These are phyloP conservation scores for Favolaschia claudopus DNA, from an alignment of 768 basidiomycete genomes.

Conservation along the genomic window DNA sequence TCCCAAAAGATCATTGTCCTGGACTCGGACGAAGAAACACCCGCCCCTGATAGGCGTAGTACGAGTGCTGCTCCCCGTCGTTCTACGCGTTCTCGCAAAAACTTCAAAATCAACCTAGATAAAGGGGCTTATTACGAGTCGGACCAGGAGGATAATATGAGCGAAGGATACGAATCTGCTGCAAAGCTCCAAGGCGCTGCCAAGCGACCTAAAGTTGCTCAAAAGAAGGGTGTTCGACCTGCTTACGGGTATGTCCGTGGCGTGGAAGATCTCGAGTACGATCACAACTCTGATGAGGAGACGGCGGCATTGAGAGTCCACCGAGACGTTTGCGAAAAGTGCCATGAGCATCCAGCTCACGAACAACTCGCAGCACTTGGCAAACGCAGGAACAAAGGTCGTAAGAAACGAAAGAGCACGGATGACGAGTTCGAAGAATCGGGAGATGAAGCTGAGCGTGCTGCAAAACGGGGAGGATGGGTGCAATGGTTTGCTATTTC, in stretches of 20 bases:
- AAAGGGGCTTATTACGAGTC: conserved; percentile 37
- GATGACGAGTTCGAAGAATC: conserved; percentile 62
- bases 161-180: conserved; percentile 30
- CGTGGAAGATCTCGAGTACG: conserved; percentile 51
- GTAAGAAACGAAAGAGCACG: conserved; percentile 46
- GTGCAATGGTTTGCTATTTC: conserved; percentile 70
- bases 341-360: conserved; percentile 67
- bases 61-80: conserved; percentile 41
- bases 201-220: conserved; percentile 27
- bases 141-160: conserved; percentile 41
- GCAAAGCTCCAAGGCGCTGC: conserved; percentile 14
- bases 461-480: conserved; percentile 76
- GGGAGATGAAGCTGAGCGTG: conserved; percentile 61
- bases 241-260: conserved; percentile 55
- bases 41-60: conserved; percentile 34
- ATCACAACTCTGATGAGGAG: conserved; percentile 63
- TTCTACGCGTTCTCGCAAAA: conserved; percentile 56
- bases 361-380: conserved; percentile 47
- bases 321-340: conserved; percentile 75
- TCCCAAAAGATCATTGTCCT: conserved; percentile 36
- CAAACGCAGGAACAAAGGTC: conserved; percentile 49
- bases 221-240: conserved; percentile 40
- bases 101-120: conserved; percentile 45
- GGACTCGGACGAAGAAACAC: conserved; percentile 47
- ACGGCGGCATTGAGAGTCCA: conserved; percentile 64